These are phyloP conservation scores for Komagataella pastoris DNA, from an alignment of 805 yeast species.

Conservation along the genomic window DNA sequence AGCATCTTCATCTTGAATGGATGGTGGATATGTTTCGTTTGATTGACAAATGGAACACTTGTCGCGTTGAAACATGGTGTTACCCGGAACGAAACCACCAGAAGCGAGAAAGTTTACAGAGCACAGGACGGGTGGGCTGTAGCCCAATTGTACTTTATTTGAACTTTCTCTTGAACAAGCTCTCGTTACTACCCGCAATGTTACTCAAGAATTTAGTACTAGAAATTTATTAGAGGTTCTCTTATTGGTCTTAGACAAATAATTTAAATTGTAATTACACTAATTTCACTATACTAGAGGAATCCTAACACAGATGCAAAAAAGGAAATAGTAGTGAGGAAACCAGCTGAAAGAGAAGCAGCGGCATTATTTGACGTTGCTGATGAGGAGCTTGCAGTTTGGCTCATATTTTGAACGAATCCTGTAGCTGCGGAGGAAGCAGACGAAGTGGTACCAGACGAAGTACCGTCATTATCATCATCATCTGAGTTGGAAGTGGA, in stretches of 20 bases:
- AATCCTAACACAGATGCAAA: constrained; percentile 1
- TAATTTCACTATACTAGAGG: background rate
- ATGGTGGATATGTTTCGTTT: background rate
- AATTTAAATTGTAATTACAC: no score
- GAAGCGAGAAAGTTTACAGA: background rate
- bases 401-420: constrained; percentile 19
- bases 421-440: constrained; percentile 15
- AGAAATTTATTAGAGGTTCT: background rate
- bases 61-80: background rate
- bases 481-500: background rate
- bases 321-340: constrained; percentile 1
- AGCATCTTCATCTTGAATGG: constrained; percentile 65
- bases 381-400: constrained; percentile 8
- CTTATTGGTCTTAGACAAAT: no score
- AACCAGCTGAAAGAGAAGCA: constrained; percentile 3
- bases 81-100: background rate
- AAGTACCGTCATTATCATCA: no score
- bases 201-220: background rate
- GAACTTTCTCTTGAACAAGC: background rate
- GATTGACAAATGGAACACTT: background rate
- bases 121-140: background rate
- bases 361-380: background rate
- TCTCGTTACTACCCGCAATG: constrained; percentile 1
- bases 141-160: background rate
- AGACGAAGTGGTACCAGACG: background rate